A percentile compares a stretch with the other conserved stretches of the same genome.
Conservation (phyloP, 2,329 filamentous ascomycete species). For the Hymenoscyphus fraxineus region DNA sequence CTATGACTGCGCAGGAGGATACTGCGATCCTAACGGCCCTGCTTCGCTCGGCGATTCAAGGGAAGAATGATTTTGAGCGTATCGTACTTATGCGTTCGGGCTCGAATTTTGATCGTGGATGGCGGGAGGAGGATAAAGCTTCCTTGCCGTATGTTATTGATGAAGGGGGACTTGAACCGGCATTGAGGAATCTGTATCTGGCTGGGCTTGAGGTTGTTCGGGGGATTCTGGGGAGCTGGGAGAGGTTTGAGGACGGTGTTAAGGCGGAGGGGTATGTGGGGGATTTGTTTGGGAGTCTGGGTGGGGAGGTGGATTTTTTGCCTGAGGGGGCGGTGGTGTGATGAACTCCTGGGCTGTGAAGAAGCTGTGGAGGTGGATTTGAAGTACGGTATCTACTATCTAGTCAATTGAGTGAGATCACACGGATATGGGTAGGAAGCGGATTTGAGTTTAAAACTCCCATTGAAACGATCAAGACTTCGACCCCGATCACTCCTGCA, state of each 20-base stretch:
- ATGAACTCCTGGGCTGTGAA: no score
- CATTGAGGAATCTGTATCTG: slow-evolving; percentile 62
- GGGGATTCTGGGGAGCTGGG: slow-evolving; percentile 58
- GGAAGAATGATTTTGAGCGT: slow-evolving; percentile 60
- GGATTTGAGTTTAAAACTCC: neutral
- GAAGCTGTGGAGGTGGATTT: no score
- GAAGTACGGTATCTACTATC: no score
- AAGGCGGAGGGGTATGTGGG: slow-evolving; percentile 62
- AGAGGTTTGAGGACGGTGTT: slow-evolving; percentile 57
- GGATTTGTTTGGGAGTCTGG: slow-evolving; percentile 67
- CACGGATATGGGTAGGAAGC: no score
- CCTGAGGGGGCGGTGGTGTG: slow-evolving; percentile 28
- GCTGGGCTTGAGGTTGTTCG: slow-evolving; percentile 63
- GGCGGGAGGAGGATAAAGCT: slow-evolving; percentile 50
- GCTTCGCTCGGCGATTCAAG: slow-evolving; percentile 53
- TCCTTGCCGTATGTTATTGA: slow-evolving; percentile 57
- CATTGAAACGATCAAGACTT: neutral
- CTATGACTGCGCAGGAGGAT: slow-evolving; percentile 70
- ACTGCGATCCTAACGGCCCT: slow-evolving; percentile 65
- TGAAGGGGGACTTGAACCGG: slow-evolving; percentile 61
- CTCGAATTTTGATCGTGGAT: slow-evolving; percentile 69
- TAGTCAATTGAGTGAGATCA: no score
- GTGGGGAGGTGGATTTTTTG: slow-evolving; percentile 63
- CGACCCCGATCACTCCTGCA: no score
- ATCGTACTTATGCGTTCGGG: slow-evolving; percentile 66